Evolutionary conservation across 306 rosid genomes (phyloP), one percentile per base, ranked within the genome.

Genomic region (Vicia villosa): DNA sequence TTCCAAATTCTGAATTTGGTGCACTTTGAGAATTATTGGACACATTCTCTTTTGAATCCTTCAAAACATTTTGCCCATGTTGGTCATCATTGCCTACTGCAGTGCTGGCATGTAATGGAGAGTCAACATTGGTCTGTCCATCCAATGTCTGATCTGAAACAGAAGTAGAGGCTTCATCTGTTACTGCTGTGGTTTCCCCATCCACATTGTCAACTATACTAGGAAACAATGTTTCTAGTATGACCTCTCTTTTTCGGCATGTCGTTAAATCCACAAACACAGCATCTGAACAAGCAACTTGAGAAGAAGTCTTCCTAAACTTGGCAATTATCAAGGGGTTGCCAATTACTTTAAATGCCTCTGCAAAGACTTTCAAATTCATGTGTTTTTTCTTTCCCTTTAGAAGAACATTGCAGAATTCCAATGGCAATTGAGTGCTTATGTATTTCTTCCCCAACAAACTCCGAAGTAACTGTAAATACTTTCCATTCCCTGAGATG

Each of bases 321-420:
- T 68, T 55, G 19, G 72, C 87, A 73, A 82, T 63, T 2, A 86
- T 86, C 74, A 89, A 71, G 40, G 88, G 80, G 77, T 89, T 83
- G 43, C 45, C 81, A 47, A 83, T 59, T 60, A 49, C 20, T 45
- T 72, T 70, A 60, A 89, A 79, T 46, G 86, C 87, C 68, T 61
- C 72, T 2, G 88, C 92, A 47, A 77, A 63, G 64, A 58, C 80
- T 17, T 75, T 57, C 21, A 79, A 19, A 11, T 55, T 43, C 41
- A 66, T 3, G 22, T 5, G 34, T 24, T 24, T 24, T 4, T 34
- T 74, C 62, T 34, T 24, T 54, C 76, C 69, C 49, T 69, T 63
- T n/a, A 1, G 11, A 47, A 89, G 66, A 24, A 70, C 70, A 8
- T 73, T 19, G 22, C 0, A 4, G 67, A 91, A 88, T 5, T 83